Conservation (phyloP, 2,329 filamentous ascomycete genomes). For the Cercospora brassicicola region DNA sequence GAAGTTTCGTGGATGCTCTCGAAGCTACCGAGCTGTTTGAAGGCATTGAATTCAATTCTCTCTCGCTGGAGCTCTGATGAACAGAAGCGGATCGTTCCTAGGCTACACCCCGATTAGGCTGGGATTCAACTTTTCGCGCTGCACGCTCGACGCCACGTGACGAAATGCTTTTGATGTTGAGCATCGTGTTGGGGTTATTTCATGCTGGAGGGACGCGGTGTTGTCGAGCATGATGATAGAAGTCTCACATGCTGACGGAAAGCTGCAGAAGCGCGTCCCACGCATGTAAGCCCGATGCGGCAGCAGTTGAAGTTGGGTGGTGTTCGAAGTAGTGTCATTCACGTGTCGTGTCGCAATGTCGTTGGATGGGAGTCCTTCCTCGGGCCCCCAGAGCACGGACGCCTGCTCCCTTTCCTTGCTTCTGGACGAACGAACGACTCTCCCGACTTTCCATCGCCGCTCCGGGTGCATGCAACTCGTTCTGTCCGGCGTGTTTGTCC, state of each 20-base stretch:
- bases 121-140: background rate
- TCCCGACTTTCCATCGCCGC: background rate
- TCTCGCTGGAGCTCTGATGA: background rate
- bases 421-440: constrained; percentile 2
- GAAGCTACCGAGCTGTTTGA: background rate
- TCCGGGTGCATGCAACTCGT: constrained; percentile 1
- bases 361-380: constrained; percentile 6
- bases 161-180: background rate
- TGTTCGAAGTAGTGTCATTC: background rate
- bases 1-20: background rate
- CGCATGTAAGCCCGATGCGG: background rate
- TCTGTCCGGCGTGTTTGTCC: background rate
- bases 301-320: too few relatives aligned
- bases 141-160: background rate
- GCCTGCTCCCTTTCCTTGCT: constrained; percentile 5
- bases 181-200: background rate
- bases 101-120: background rate
- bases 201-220: background rate
- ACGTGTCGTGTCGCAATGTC: constrained; percentile 11
- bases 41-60: background rate
- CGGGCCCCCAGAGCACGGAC: background rate
- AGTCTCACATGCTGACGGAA: background rate
- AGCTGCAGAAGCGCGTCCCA: background rate
- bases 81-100: background rate
- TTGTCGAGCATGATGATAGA: background rate